These are phyloP conservation scores for Candida palmyrensis DNA, from an alignment of 805 yeast genomes.

Conservation along the genomic window DNA sequence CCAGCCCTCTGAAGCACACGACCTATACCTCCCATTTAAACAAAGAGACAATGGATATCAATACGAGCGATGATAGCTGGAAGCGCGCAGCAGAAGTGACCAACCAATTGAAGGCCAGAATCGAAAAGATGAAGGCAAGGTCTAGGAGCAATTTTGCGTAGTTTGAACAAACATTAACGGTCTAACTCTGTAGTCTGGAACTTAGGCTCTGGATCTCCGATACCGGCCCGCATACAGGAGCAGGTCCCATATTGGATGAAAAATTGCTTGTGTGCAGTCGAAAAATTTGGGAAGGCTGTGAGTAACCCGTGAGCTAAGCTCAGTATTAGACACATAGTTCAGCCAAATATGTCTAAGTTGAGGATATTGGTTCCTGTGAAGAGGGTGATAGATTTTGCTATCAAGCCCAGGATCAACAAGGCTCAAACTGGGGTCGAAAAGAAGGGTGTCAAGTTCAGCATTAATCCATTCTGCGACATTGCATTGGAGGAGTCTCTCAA, in stretches of 20 bases:
- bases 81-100: slow-evolving; percentile 87
- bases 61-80: slow-evolving; percentile 69
- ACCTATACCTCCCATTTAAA: slow-evolving; percentile 10
- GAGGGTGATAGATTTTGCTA: slow-evolving; percentile 89
- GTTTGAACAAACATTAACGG: too few species aligned
- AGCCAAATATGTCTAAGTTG: slow-evolving; percentile 37
- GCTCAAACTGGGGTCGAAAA: slow-evolving; percentile 80
- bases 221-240: too few species aligned
- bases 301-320: too few species aligned
- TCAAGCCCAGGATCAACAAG: slow-evolving; percentile 88
- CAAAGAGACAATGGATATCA: slow-evolving; percentile 26
- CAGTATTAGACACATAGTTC: too few species aligned
- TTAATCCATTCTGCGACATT: slow-evolving; percentile 97
- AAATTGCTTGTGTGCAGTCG: too few species aligned
- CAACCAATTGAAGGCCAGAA: slow-evolving; percentile 75
- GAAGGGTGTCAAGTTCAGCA: slow-evolving; percentile 84
- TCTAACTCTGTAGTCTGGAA: too few species aligned
- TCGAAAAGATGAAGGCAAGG: slow-evolving; percentile 82
- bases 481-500: slow-evolving; percentile 93
- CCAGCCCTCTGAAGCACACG: slow-evolving; percentile 14
- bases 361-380: slow-evolving; percentile 90
- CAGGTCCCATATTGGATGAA: too few species aligned
- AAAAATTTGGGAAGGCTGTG: too few species aligned
- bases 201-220: too few species aligned
- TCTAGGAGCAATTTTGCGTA: slow-evolving; percentile 18